Evolutionary conservation across 2,329 filamentous ascomycete species (phyloP), one percentile per base, ranked within the genome.

Genomic region (Akanthomyces dipterigenus): DNA sequence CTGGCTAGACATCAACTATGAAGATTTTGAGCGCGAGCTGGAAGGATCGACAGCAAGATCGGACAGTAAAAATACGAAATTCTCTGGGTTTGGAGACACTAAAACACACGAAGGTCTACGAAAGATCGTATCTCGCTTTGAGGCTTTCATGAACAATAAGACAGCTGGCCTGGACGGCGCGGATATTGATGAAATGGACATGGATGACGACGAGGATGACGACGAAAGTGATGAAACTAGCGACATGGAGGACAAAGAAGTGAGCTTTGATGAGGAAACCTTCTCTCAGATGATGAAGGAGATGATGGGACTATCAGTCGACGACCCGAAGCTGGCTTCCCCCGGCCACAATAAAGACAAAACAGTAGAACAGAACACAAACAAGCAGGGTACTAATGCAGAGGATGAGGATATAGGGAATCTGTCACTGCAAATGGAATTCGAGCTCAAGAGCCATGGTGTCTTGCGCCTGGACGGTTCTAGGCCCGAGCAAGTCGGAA

Each of bases 71-170:
- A 74, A 61, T 34, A 64, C 48, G 55, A 68, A 50, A 14, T 63
- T 67, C n/a, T 80, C 80, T 0, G 57, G 57, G 24, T 86, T 90
- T 69, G 89, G 88, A 1, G 86, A 92, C 70, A 77, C 82, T 5
- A 79, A 79, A 26, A 84, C 87, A 0, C 87, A 93, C 69, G 85
- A 86, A 5, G 89, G 96, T 70, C 78, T 99, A 24, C 87, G 89
- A 59, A 93, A 93, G 70, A 96, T 98, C 71, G 95, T 99, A 0
- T 88, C 90, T 51, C 85, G 91, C n/a, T 98, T 99, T 69, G 92
- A 97, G 70, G 81, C 89, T 14, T 98, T 99, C 67, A 75, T 99
- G 50, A 90, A 96, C 61, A 91, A 98, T 67, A 89, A 96, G 12
- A 83, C 82, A 50, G 91, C 92, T 0, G 93, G 90, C 1, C 72